Percentiles rank a stretch among this genome's conserved stretches.
These are phyloP conservation scores for Ambrosiella beaveri DNA, from an alignment of 2,329 filamentous ascomycete genomes.

Conservation along the genomic window DNA sequence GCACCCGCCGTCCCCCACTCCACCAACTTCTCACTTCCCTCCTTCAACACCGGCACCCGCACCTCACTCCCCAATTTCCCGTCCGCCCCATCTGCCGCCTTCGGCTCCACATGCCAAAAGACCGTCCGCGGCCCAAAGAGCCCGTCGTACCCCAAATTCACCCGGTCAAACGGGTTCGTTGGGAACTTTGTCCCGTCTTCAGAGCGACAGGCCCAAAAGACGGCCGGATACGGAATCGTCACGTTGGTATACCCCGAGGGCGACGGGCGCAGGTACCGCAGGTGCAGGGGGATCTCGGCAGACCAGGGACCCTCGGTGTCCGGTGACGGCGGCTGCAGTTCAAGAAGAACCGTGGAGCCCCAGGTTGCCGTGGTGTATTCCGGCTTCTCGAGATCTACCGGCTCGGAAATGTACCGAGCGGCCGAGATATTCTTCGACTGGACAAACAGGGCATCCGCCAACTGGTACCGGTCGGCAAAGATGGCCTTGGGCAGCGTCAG, in stretches of 20 bases:
- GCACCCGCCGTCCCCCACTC: slow-evolving; percentile 38
- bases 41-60: slow-evolving; percentile 47
- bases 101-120: slow-evolving; percentile 57
- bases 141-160: slow-evolving; percentile 71
- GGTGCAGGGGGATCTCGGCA: slow-evolving; percentile 61
- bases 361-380: slow-evolving; percentile 60
- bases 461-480: slow-evolving; percentile 78
- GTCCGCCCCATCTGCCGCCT: slow-evolving; percentile 7
- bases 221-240: slow-evolving; percentile 58
- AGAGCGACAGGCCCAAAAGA: slow-evolving; percentile 80
- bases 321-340: slow-evolving; percentile 41
- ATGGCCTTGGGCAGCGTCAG: slow-evolving; percentile 64
- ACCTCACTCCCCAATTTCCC: slow-evolving; percentile 33
- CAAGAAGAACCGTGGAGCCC: slow-evolving; percentile 64
- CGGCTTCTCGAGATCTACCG: slow-evolving; percentile 80
- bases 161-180: slow-evolving; percentile 68
- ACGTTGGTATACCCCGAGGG: slow-evolving; percentile 34
- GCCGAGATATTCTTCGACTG: slow-evolving; percentile 59
- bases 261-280: slow-evolving; percentile 60
- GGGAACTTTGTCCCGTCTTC: slow-evolving; percentile 49
- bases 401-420: slow-evolving; percentile 51
- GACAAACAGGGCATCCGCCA: slow-evolving; percentile 60
- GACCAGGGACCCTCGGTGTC: slow-evolving; percentile 35
- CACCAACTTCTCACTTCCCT: slow-evolving; percentile 30
- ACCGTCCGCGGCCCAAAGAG: slow-evolving; percentile 60